A percentile compares a stretch with the other conserved stretches of the same genome.
Evolutionary conservation across 2,329 filamentous ascomycete genomes (phyloP).

Genomic region (Harringtonia aguacate): DNA sequence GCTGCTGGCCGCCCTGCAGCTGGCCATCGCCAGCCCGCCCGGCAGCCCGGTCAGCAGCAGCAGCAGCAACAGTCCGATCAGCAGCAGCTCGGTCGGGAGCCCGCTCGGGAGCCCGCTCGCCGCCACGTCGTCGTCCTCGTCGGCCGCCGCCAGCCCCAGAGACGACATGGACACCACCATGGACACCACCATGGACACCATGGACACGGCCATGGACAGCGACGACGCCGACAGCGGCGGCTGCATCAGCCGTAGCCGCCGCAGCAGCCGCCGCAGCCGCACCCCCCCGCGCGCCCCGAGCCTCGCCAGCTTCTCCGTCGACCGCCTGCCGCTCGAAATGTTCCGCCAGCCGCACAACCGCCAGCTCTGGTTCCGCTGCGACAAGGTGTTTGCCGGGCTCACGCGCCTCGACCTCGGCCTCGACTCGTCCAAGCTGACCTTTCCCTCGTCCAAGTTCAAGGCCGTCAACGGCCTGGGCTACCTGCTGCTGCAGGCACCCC

Average conservation of each 20-base stretch:
- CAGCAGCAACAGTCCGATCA: too few relatives aligned
- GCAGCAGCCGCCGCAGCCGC: too few relatives aligned
- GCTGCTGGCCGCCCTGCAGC: constrained; percentile 11
- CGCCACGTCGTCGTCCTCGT: too few relatives aligned
- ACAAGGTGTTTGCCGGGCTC: constrained; percentile 27
- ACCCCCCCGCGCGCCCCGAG: not conserved
- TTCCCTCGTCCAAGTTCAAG: constrained; percentile 25
- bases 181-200: too few relatives aligned
- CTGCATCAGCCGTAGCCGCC: too few relatives aligned
- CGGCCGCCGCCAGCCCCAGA: too few relatives aligned
- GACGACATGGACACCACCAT: too few relatives aligned
- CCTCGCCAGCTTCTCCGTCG: constrained; percentile 27
- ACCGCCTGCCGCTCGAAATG: constrained; percentile 31
- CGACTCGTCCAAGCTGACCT: constrained; percentile 25
- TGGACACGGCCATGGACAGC: not conserved
- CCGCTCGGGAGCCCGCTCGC: too few relatives aligned
- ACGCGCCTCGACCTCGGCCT: constrained; percentile 27
- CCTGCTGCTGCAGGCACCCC: constrained; percentile 26
- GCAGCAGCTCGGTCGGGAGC: too few relatives aligned
- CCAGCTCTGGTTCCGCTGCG: constrained; percentile 29
- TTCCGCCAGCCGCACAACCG: constrained; percentile 26
- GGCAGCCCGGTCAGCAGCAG: too few relatives aligned
- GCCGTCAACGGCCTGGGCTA: constrained; percentile 32
- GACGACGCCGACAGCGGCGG: not conserved
- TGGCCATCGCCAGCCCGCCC: constrained; percentile 1